These are phyloP conservation scores for Mycena latifolia DNA, from an alignment of 768 basidiomycete genomes.

Conservation along the genomic window DNA sequence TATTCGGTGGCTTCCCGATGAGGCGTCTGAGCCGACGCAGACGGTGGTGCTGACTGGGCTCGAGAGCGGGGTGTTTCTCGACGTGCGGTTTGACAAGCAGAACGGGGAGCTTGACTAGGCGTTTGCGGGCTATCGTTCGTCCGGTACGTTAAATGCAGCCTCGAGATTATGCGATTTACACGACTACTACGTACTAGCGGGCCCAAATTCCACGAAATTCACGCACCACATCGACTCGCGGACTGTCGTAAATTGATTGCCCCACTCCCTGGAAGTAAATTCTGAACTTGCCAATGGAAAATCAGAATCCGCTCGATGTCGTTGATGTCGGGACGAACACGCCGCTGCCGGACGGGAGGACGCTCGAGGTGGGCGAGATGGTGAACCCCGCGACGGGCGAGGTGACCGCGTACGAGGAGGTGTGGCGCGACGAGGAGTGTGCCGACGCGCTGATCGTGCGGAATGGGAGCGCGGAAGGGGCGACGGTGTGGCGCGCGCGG, in stretches of 20 bases:
- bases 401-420: slow-evolving; percentile 46
- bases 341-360: slow-evolving; percentile 43
- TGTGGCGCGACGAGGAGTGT: slow-evolving; percentile 46
- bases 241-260: slow-evolving; percentile 37
- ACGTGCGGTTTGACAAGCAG: slow-evolving; percentile 50
- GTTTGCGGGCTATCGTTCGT: slow-evolving; percentile 50
- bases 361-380: slow-evolving; percentile 49
- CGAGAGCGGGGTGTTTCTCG: slow-evolving; percentile 47
- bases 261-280: too few relatives aligned
- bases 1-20: slow-evolving; percentile 50
- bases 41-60: slow-evolving; percentile 50
- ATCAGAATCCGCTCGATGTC: slow-evolving; percentile 34
- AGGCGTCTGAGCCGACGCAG: slow-evolving; percentile 49
- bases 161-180: neutral
- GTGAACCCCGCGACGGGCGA: slow-evolving; percentile 46
- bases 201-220: slow-evolving; percentile 42
- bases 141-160: slow-evolving; percentile 3
- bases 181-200: neutral
- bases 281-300: too few relatives aligned
- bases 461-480: neutral
- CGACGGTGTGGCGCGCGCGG: slow-evolving; percentile 30
- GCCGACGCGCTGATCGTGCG: slow-evolving; percentile 20
- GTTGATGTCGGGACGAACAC: slow-evolving; percentile 45
- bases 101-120: slow-evolving; percentile 50
- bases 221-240: slow-evolving; percentile 49